Evolutionary conservation across 169 alveolate species (phyloP), one percentile per base, ranked within the genome.

Genomic region (Plasmodium vivax): DNA sequence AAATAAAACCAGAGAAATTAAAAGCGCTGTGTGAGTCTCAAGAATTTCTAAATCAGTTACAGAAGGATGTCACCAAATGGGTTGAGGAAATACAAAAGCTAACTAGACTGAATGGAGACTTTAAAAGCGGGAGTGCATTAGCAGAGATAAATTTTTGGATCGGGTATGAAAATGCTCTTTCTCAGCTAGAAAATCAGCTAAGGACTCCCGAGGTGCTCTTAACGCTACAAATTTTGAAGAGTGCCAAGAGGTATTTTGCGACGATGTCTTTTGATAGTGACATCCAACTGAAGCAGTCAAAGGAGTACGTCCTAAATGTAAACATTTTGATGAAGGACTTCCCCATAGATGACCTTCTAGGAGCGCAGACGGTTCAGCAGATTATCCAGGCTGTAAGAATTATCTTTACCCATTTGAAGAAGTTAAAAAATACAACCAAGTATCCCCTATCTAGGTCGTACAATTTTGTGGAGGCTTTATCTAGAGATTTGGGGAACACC

Each of bases 261-360:
- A 98, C 99, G 10, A 98, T 98, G 93, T 95, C 98, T 34, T 98
- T 99, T 81, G 99, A 98, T 92, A 98, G 98, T 47, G 99, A 99
- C 96, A 98, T 99, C 9, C 99, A 99, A 19, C 96, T 98, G 58
- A 98, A 98, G 83, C 97, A 97, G 30, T 97, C 98, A 6, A 95
- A 98, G 27, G 99, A 98, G 93, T 97, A 97, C 77, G 99, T 98
- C 23, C 96, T 97, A 73, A 97, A 97, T 73, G 97, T 98, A 82
- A 98, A 98, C 95, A 93, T 96, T 62, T 94, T 99, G 79, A 97
- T 98, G 95, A 98, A 98, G 79, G 99, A 99, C 93, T 98, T 98
- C 83, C 99, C 99, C 19, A 97, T 99, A 45, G 97, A 98, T 82
- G 98, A 98, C 75, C 93, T 99, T 83, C 95, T 98, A 47, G 98